phyloP scores from a whole-genome alignment of 2,329 filamentous ascomycete species.

The Monilinia polystroma region DNA sequence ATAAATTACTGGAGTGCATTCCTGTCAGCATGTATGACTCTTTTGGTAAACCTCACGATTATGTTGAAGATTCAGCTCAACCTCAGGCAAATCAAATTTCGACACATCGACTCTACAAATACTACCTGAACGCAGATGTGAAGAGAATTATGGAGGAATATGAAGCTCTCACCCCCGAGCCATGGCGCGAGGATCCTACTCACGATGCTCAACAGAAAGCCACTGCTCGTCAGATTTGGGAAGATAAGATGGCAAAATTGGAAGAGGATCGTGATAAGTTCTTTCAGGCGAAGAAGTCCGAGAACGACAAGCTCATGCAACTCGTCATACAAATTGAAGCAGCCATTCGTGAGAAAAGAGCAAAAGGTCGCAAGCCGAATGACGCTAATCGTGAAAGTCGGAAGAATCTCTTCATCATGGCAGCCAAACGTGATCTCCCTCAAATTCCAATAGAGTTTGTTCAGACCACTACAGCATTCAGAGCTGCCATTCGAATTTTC shows the following conservation, averaged over 20 bases:
- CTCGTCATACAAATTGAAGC: slow-evolving; percentile 36
- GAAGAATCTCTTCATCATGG: slow-evolving; percentile 33
- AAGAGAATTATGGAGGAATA: slow-evolving; percentile 34
- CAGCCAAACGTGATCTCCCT: slow-evolving; percentile 35
- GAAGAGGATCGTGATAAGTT: slow-evolving; percentile 33
- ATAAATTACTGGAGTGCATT: slow-evolving; percentile 38
- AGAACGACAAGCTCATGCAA: slow-evolving; percentile 36
- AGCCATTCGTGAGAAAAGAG: slow-evolving; percentile 31
- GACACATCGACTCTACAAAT: slow-evolving; percentile 36
- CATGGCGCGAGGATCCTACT: slow-evolving; percentile 32
- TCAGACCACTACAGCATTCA: slow-evolving; percentile 32
- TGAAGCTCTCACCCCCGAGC: slow-evolving; percentile 33
- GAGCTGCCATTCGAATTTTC: slow-evolving; percentile 38
- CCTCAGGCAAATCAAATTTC: slow-evolving; percentile 1
- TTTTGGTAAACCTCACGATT: slow-evolving; percentile 39
- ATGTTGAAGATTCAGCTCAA: slow-evolving; percentile 29
- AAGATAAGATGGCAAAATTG: slow-evolving; percentile 30
- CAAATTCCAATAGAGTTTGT: slow-evolving; percentile 35
- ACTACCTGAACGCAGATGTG: slow-evolving; percentile 35
- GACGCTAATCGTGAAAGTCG: slow-evolving; percentile 34
- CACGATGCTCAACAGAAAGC: slow-evolving; percentile 34
- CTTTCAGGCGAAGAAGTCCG: slow-evolving; percentile 33
- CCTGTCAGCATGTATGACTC: slow-evolving; percentile 39
- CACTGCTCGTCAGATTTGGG: slow-evolving; percentile 29
- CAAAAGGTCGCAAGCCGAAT: slow-evolving; percentile 32